Evolutionary conservation across 2,329 filamentous ascomycete species (phyloP), one percentile per base, ranked within the genome.

Genomic region (Arthrinium puccinioides): DNA sequence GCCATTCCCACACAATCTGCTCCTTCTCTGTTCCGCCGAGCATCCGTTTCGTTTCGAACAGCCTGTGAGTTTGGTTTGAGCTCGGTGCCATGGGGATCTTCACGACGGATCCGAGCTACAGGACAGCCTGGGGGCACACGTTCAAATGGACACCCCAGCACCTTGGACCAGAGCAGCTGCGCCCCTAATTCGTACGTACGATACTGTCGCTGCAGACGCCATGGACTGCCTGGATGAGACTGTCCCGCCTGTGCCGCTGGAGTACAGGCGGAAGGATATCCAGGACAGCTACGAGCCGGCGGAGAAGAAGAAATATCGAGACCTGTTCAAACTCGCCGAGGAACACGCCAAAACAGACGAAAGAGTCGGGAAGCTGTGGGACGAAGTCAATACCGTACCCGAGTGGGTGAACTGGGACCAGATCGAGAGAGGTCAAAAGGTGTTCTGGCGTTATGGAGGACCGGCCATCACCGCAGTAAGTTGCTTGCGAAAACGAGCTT

Each of bases 341-440:
- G 67, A 81, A 6, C 67, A 87, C 54, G 64, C 69, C 9, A 54
- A 61, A 3, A 62, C 67, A 6, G 74, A 89, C 47, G 62, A 71
- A 18, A 70, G 74, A 26, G 61, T 74, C 3, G 49, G 52, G 2
- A 49, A 70, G 37, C 61, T 90, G 8, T 89, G 84, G 84, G 55
- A 60, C 0, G 68, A 87, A 51, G 67, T 84, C 39, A 81, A 77
- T 40, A 78, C 71, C 0, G 60, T 87, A 4, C 85, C 84, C 0
- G 66, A 73, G 1, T 89, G 84, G 83, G 84, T 89, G 3, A 77
- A 88, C 53, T 89, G 83, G 84, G 72, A 72, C 2, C 82, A 87
- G 52, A 81, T 90, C 39, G 66, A 71, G 41, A 69, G 84, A 50
- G 85, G 84, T 0, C 84, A 90, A 54, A 75, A 84, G 47, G 74